These are phyloP conservation scores for Ceraceosorus bombacis DNA, from an alignment of 1,284 basidiomycete genomes.

Conservation along the genomic window DNA sequence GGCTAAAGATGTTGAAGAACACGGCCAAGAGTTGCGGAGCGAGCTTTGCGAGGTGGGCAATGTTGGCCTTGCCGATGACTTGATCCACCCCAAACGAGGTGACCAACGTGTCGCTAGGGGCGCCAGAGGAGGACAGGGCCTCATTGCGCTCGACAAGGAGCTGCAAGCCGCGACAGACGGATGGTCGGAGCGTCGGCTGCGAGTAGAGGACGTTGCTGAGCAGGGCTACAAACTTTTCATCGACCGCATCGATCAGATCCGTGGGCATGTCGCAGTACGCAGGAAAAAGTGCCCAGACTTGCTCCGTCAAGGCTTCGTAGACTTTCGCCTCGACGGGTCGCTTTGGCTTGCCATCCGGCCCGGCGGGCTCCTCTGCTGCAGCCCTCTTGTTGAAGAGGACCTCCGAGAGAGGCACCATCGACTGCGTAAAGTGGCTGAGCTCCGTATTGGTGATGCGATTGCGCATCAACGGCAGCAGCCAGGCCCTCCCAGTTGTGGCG, in stretches of 20 bases:
- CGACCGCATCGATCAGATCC: slow-evolving; percentile 57
- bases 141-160: slow-evolving; percentile 69
- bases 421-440: slow-evolving; percentile 75
- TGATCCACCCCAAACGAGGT: slow-evolving; percentile 56
- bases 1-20: slow-evolving; percentile 92
- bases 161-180: slow-evolving; percentile 73
- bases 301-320: slow-evolving; percentile 82
- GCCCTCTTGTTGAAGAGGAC: slow-evolving; percentile 64
- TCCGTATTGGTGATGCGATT: slow-evolving; percentile 68
- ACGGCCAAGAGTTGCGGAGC: slow-evolving; percentile 88
- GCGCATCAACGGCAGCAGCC: slow-evolving; percentile 82
- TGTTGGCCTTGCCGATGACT: slow-evolving; percentile 61
- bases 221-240: slow-evolving; percentile 53
- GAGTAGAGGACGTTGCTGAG: slow-evolving; percentile 82
- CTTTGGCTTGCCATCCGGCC: slow-evolving; percentile 57
- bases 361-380: slow-evolving; percentile 64
- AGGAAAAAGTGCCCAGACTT: slow-evolving; percentile 71
- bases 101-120: slow-evolving; percentile 52
- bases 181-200: slow-evolving; percentile 72
- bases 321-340: slow-evolving; percentile 72
- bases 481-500: slow-evolving; percentile 65
- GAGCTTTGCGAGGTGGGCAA: slow-evolving; percentile 67
- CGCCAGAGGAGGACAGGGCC: slow-evolving; percentile 51
- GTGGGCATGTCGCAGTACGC: slow-evolving; percentile 68
- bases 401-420: slow-evolving; percentile 89